A percentile compares a stretch with the other conserved stretches of the same genome.
Evolutionary conservation across 192 early-diverging fungal species (phyloP).

Genomic region (Cladochytrium replicatum): DNA sequence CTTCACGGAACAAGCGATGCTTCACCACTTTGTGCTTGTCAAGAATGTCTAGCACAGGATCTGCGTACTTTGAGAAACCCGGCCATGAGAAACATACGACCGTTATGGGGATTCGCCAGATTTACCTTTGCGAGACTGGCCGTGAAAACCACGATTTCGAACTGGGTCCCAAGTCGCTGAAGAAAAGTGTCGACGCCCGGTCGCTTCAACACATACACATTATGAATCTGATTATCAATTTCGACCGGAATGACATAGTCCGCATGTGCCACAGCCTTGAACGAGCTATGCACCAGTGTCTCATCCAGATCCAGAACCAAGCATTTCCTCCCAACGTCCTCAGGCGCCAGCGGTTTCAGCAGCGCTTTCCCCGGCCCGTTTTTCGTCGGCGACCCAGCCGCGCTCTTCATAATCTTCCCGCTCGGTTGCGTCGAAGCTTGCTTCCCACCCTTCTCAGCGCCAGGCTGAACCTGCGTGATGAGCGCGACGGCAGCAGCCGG

Average conservation of each 20-base stretch:
- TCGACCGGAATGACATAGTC: slow-evolving; percentile 91
- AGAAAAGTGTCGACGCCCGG: slow-evolving; percentile 91
- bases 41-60: slow-evolving; percentile 91
- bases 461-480: too few relatives aligned
- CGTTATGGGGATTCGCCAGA: slow-evolving; percentile 92
- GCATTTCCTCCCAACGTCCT: slow-evolving; percentile 72
- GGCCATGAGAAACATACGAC: slow-evolving; percentile 1
- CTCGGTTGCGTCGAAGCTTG: too few relatives aligned
- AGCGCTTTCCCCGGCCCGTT: too few relatives aligned
- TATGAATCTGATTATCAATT: slow-evolving; percentile 82
- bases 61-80: slow-evolving; percentile 82
- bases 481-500: too few relatives aligned
- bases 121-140: slow-evolving; percentile 87
- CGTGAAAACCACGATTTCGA: slow-evolving; percentile 92
- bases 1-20: slow-evolving; percentile 92
- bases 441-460: too few relatives aligned
- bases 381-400: too few relatives aligned
- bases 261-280: slow-evolving; percentile 71
- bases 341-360: slow-evolving; percentile 57
- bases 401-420: too few relatives aligned
- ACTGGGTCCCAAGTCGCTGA: slow-evolving; percentile 71
- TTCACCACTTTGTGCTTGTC: slow-evolving; percentile 76
- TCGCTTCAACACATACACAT: slow-evolving; percentile 92
- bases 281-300: slow-evolving; percentile 93
- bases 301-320: slow-evolving; percentile 96